Evolutionary conservation across 179 eudicot species (phyloP).

Genomic region (Carnegiea gigantea): DNA sequence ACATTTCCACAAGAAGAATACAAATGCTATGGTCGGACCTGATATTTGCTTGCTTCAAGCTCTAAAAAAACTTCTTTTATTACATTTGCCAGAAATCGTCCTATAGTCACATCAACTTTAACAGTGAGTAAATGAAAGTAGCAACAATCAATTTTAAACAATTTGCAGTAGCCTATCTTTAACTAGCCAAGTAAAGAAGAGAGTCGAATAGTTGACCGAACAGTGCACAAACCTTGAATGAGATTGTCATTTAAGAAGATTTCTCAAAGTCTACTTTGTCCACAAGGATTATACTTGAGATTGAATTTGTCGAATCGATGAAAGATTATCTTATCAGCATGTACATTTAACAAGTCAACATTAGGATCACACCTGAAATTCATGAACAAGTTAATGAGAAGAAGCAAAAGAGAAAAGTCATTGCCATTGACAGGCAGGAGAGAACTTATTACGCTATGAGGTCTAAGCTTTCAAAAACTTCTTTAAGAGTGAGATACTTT

Average conservation of each 20-base stretch:
- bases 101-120: constrained; percentile 33
- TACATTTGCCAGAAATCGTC: constrained; percentile 75
- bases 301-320: constrained; percentile 84
- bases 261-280: constrained; percentile 84
- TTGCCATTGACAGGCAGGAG: constrained; percentile 11
- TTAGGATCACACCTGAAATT: constrained; percentile 67
- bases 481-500: constrained; percentile 69
- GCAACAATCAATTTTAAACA: neutral
- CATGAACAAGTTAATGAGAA: constrained; percentile 16
- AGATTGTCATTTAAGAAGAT: constrained; percentile 81
- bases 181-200: constrained; percentile 6
- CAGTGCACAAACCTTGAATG: constrained; percentile 58
- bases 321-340: constrained; percentile 80
- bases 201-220: neutral
- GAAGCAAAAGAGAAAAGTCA: constrained; percentile 15
- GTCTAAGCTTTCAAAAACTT: constrained; percentile 85
- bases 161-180: neutral
- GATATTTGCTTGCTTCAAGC: constrained; percentile 80
- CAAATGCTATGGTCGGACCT: constrained; percentile 38
- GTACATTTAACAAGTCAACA: constrained; percentile 83
- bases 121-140: neutral
- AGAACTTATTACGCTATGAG: constrained; percentile 38
- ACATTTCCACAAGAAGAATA: neutral
- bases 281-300: constrained; percentile 88
- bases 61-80: constrained; percentile 74